Evolutionary conservation across 1,284 basidiomycete species (phyloP), one percentile per base, ranked within the genome.

Genomic region (Irpex sp.): DNA sequence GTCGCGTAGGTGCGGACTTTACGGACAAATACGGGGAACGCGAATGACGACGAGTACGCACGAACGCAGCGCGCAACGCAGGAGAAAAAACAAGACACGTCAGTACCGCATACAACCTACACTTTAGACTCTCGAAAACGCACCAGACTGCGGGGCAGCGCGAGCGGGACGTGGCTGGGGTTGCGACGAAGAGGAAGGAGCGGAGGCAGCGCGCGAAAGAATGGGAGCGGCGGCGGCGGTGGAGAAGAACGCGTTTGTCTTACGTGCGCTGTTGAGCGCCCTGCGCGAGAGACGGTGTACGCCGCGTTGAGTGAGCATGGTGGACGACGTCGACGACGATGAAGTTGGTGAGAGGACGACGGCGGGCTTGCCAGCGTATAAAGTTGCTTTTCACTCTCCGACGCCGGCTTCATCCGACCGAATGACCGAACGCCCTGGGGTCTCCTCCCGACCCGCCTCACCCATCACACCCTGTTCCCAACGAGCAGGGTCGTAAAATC

Each of bases 1-100:
- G 95, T 95, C 67, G 95, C 95, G 85, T 97, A 97, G 57, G 88
- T 81, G 77, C 95, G 94, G 69, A 84, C 90, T 92, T 72, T 70
- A 66, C 67, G 68, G 69, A 69, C 65, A 69, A 70, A 70, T 17
- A 62, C 60, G 58, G 61, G 49, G 65, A 60, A 64, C 61, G 66
- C 36, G 59, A 11, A 50, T 54, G 61, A 57, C 59, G 57, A 51
- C 66, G 69, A 65, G 15, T 49, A 31, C 5, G 58, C 33, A 17
- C 66, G 53, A 58, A 61, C 33, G 37, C 21, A 46, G 43, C 54
- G 62, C 35, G 62, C 35, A 62, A 54, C 58, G 33, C 26, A 55
- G 31, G 66, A 35, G 63, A 61, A 66, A 63, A 57, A 33, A 51
- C 59, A 62, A 59, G 31, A 57, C 58, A 62, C 61, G 66, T 70